Evolutionary conservation across 1,284 basidiomycete genomes (phyloP).

Genomic region (Marasmius tenuissimus): DNA sequence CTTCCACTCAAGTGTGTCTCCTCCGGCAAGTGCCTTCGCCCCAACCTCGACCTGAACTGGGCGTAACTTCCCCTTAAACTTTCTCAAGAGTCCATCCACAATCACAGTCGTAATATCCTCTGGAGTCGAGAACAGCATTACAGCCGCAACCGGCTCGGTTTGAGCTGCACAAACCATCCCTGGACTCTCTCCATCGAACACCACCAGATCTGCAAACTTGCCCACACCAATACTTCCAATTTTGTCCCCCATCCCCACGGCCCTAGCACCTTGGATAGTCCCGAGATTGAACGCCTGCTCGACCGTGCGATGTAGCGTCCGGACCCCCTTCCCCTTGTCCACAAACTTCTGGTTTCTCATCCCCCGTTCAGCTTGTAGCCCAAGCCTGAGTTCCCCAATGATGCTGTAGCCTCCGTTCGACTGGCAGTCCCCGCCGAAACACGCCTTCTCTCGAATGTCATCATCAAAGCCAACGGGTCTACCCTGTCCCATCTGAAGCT

Average conservation of each 20-base stretch:
- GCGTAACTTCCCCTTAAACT: slow-evolving; percentile 8
- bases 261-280: slow-evolving; percentile 15
- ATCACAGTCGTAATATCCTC: slow-evolving; percentile 15
- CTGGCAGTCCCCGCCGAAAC: not conserved
- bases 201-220: slow-evolving; percentile 14
- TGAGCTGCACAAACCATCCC: slow-evolving; percentile 13
- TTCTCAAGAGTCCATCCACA: slow-evolving; percentile 13
- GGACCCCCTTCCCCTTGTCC: not conserved
- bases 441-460: not conserved
- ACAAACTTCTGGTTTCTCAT: not conserved
- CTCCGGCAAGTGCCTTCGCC: not conserved
- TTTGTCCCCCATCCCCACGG: slow-evolving; percentile 9
- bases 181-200: slow-evolving; percentile 9
- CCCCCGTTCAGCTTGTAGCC: not conserved
- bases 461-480: slow-evolving; percentile 11
- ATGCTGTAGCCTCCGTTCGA: not conserved
- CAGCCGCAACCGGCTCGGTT: slow-evolving; percentile 15
- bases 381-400: not conserved
- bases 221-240: slow-evolving; percentile 15
- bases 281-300: slow-evolving; percentile 12
- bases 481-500: slow-evolving; percentile 14
- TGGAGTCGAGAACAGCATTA: slow-evolving; percentile 13
- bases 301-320: not conserved
- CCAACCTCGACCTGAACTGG: not conserved
- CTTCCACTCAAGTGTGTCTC: slow-evolving; percentile 8